Evolutionary conservation across 2,329 filamentous ascomycete species (phyloP), one percentile per base, ranked within the genome.

Genomic region (Fusarium brachygibbosum): DNA sequence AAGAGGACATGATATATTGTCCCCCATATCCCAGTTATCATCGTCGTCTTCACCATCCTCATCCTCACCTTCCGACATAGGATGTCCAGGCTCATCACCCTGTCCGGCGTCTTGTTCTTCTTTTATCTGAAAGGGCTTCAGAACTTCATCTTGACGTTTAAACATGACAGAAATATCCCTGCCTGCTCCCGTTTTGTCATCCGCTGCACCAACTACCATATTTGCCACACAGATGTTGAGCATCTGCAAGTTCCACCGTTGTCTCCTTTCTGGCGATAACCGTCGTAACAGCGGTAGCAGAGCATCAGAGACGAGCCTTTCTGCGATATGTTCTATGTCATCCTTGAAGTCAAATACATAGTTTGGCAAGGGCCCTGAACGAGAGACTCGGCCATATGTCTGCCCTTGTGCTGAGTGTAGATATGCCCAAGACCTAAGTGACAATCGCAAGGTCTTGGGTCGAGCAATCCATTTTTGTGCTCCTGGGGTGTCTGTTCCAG

Each of bases 211-310:
- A 40, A 86, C 82, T 2, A 85, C 85, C 90, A 98, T 95, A 76
- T 97, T 97, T 16, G 92, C 91, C 10, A 93, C 94, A 45, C 93
- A 94, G 23, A 98, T 82, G 69, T 98, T 98, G 62, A 98, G 83
- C 52, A 98, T 82, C 68, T 91, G 92, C 19, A 98, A 79, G 70
- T 95, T 92, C 91, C 93, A 97, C 11, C 84, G 82, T 63, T 85
- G 86, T 10, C 84, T 81, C 66, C 85, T 87, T 64, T 91, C 89
- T 0, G 89, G 85, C 69, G 95, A 91, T 14, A 97, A 82, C 65
- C 88, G 90, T 16, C 89, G 88, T 75, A 97, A 93, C 77, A 97
- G 86, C 0, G 88, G 87, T 5, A 94, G 71, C 19, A 97, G 78
- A 3, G 85, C 80, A 63, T 96, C 91, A 6, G 84, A 80, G 0